Conservation (phyloP, 2,329 filamentous ascomycete species). For the Ampelomyces quisqualis region DNA sequence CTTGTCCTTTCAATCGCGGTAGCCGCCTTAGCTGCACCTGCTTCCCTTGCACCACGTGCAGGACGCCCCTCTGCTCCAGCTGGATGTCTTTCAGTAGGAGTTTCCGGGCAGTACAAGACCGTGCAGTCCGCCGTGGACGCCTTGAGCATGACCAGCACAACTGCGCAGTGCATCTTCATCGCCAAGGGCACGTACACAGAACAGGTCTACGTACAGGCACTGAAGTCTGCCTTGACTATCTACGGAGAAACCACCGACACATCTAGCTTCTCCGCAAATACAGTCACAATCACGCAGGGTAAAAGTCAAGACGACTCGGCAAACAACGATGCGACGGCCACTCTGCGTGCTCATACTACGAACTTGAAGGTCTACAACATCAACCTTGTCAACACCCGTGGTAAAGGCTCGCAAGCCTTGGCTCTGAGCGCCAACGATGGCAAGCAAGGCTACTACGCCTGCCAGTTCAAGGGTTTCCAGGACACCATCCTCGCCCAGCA, state of each 20-base stretch:
- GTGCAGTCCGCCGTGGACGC: constrained; percentile 61
- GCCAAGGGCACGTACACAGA: constrained; percentile 61
- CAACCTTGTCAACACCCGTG: constrained; percentile 52
- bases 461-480: constrained; percentile 58
- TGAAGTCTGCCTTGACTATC: constrained; percentile 54
- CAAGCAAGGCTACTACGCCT: constrained; percentile 60
- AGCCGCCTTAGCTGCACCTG: constrained; percentile 24
- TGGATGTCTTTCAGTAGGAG: constrained; percentile 54
- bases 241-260: constrained; percentile 61
- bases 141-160: constrained; percentile 54
- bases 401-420: constrained; percentile 54
- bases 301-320: constrained; percentile 51
- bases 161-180: constrained; percentile 63
- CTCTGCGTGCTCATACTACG: constrained; percentile 50
- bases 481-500: constrained; percentile 52
- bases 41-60: constrained; percentile 21
- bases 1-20: constrained; percentile 25
- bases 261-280: constrained; percentile 54
- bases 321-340: constrained; percentile 57
- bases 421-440: constrained; percentile 55
- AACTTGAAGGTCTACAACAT: constrained; percentile 65
- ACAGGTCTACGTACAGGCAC: constrained; percentile 57
- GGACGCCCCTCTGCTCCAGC: constrained; percentile 50
- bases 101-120: constrained; percentile 48
- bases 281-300: constrained; percentile 56